phyloP scores from a whole-genome alignment of 2,329 filamentous ascomycete species.

The Colletotrichum kahawae region DNA sequence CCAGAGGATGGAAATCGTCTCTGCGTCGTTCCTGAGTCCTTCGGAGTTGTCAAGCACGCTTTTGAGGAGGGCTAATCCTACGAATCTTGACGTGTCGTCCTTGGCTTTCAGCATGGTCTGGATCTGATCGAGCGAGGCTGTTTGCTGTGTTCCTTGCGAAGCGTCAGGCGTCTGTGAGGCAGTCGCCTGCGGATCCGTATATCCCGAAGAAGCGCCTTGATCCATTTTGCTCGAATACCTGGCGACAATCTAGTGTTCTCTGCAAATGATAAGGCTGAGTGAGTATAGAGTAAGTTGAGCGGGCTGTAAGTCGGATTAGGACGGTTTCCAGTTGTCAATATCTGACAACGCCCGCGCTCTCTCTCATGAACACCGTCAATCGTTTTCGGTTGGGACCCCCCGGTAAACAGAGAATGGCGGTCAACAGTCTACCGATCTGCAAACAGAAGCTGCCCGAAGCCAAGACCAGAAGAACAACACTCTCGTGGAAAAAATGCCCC shows the following conservation, averaged over 20 bases:
- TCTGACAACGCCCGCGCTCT: neutral
- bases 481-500: conserved; percentile 17
- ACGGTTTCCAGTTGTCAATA: neutral
- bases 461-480: conserved; percentile 4
- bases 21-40: conserved; percentile 53
- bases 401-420: neutral
- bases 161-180: neutral
- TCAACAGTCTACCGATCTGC: neutral
- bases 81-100: conserved; percentile 72
- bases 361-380: neutral
- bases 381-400: neutral
- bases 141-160: neutral
- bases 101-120: conserved; percentile 60
- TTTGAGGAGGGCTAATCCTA: conserved; percentile 69
- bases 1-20: conserved; percentile 59
- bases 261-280: neutral
- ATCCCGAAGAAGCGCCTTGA: neutral
- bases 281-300: neutral
- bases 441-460: neutral
- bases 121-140: conserved; percentile 51
- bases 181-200: neutral
- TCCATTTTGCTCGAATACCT: neutral
- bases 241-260: neutral
- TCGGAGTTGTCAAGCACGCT: conserved; percentile 67
- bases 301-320: neutral